Evolutionary conservation across 208 protist genomes (phyloP), one percentile per base, ranked within the genome.

Genomic region (Crithidia expoeki): DNA sequence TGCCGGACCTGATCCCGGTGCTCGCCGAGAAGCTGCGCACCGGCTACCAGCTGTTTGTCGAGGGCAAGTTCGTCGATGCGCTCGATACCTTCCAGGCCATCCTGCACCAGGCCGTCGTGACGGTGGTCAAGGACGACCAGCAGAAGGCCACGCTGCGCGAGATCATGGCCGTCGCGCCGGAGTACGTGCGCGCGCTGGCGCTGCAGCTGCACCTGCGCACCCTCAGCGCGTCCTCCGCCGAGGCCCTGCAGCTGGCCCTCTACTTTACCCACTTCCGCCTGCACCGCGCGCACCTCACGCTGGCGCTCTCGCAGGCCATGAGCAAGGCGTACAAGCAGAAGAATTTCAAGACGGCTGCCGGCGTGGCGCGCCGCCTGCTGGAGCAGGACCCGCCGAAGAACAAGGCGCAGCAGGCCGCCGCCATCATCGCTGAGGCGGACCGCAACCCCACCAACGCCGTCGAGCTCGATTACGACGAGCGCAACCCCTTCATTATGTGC

Each of bases 191-290:
- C 11, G 90, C 92, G 11, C 80, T 94, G 25, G 72, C 71, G 21
- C 72, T 98, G 30, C 93, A 98, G 81, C 76, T 96, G 27, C 72
- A 83, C 25, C 74, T 94, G 30, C 84, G 87, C 49, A 88, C 81
- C 27, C 33, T 89, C n/a, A 81, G 82, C 25, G 69, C 76, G 9
- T 66, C 76, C 56, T 83, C 76, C 4, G 60, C 57, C 19, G 78
- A 94, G 51, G 71, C 84, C 21, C 79, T 90, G 10, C 96, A 98
- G 81, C 80, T 99, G n/a, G 92, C 98, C 0, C 88, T 98, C 33
- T 99, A 99, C 77, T 98, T 99, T 68, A 99, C 98, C 27, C 94
- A 99, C 89, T 99, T 96, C 72, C 93, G 98, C 36, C 81, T 99
- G 17, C 87, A 98, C 66, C 76, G 89, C 9, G 61, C 81, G 3